phyloP scores from a whole-genome alignment of 1,284 basidiomycete genomes.

The Apiotrichum siamense region DNA sequence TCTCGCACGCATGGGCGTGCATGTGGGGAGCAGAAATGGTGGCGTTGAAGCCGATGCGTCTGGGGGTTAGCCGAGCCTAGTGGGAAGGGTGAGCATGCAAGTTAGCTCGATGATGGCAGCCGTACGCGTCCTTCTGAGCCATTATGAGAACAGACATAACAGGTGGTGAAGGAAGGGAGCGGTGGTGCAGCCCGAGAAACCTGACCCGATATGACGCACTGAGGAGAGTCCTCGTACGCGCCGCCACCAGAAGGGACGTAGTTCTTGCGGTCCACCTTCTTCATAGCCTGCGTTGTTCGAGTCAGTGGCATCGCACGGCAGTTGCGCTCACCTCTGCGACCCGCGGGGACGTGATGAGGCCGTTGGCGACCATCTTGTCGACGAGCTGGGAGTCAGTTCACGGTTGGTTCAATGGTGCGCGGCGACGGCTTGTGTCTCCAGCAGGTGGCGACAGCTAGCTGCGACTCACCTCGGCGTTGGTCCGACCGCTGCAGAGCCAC shows the following conservation, averaged over 20 bases:
- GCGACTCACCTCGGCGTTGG: constrained; percentile 35
- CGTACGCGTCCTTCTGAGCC: no score
- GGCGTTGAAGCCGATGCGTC: constrained; percentile 44
- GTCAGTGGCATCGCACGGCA: neutral
- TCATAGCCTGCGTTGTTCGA: constrained; percentile 45
- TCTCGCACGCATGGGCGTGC: constrained; percentile 45
- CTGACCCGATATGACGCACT: constrained; percentile 29
- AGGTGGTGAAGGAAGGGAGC: neutral
- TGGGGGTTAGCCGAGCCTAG: no score
- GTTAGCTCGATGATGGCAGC: no score
- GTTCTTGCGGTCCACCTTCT: constrained; percentile 39
- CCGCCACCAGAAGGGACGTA: constrained; percentile 26
- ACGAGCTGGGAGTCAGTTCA: constrained; percentile 33
- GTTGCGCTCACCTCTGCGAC: constrained; percentile 31
- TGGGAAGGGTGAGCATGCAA: no score
- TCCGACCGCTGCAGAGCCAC: constrained; percentile 36
- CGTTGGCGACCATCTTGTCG: constrained; percentile 30
- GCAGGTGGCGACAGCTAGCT: neutral
- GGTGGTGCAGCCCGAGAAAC: neutral
- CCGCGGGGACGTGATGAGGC: constrained; percentile 29
- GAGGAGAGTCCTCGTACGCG: constrained; percentile 45
- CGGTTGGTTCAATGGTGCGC: neutral
- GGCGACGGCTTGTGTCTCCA: neutral
- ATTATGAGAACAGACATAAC: neutral
- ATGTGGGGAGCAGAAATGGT: constrained; percentile 49